These are phyloP conservation scores for Microbotryomycetes sp. DNA, from an alignment of 1,284 basidiomycete genomes.

Conservation along the genomic window DNA sequence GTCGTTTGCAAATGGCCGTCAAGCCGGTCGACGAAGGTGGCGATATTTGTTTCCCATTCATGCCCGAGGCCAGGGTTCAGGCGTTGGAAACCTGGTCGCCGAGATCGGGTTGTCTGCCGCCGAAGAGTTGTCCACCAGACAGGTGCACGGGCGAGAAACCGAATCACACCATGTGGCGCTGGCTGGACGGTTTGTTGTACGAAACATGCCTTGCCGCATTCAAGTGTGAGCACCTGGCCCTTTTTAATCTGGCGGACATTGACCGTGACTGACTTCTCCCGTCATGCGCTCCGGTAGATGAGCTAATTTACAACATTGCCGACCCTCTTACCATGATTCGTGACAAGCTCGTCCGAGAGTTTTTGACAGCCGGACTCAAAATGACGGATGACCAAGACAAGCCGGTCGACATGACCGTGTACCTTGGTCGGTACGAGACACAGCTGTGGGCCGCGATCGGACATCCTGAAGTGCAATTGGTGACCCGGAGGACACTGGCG, in stretches of 20 bases:
- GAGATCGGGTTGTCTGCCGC: too few relatives aligned
- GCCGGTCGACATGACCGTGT: conserved; percentile 24
- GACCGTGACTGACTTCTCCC: not conserved
- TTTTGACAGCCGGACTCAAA: conserved; percentile 17
- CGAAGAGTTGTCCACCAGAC: conserved; percentile 23
- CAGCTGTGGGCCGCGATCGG: conserved; percentile 15
- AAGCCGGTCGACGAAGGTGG: too few relatives aligned
- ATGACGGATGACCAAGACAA: conserved; percentile 18
- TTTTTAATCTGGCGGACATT: too few relatives aligned
- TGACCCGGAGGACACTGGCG: conserved; percentile 19
- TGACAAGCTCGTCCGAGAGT: conserved; percentile 20
- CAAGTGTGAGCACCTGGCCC: conserved; percentile 11
- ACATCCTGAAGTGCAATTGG: conserved; percentile 17
- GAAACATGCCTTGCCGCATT: conserved; percentile 22
- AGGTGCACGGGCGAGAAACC: conserved; percentile 19
- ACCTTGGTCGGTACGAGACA: conserved; percentile 6
- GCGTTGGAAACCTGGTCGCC: too few relatives aligned
- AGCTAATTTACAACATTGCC: conserved; percentile 25
- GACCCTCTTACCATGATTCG: conserved; percentile 17
- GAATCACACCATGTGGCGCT: conserved; percentile 13
- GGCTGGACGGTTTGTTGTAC: conserved; percentile 21
- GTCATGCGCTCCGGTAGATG: conserved; percentile 7
- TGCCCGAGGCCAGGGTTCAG: too few relatives aligned
- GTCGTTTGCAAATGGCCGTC: too few relatives aligned
- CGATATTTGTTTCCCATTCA: too few relatives aligned